Conservation (phyloP, 768 basidiomycete genomes). For the Crassisporium funariophilum region DNA sequence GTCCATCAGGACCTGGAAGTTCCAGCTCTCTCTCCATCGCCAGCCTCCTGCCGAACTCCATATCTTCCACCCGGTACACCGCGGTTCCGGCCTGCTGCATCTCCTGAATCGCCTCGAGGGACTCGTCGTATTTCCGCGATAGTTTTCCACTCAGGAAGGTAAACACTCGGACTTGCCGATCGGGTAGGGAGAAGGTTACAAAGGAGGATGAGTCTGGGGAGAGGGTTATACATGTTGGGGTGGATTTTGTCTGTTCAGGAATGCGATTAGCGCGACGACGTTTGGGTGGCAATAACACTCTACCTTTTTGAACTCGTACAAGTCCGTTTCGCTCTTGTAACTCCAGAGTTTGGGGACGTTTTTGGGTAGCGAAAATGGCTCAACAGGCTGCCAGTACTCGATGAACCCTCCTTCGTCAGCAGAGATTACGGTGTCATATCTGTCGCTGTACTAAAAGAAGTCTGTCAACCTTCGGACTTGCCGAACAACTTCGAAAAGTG, state of each 20-base stretch:
- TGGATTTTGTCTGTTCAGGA: constrained; percentile 74
- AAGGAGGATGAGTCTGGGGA: constrained; percentile 90
- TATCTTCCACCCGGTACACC: constrained; percentile 90
- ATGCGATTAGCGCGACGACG: background rate
- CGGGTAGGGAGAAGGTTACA: constrained; percentile 90
- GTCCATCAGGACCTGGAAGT: constrained; percentile 73
- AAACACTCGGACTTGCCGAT: constrained; percentile 93
- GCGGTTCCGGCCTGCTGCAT: constrained; percentile 99
- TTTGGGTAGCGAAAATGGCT: constrained; percentile 85
- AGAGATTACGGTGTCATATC: constrained; percentile 89
- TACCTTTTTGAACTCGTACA: constrained; percentile 99
- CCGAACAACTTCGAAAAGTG: background rate
- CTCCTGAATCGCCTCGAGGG: constrained; percentile 88
- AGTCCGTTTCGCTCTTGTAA: constrained; percentile 87
- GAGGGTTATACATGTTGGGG: constrained; percentile 88
- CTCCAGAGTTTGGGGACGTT: constrained; percentile 82
- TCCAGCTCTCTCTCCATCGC: constrained; percentile 93
- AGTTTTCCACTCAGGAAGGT: constrained; percentile 89
- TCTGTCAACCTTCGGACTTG: constrained; percentile 3
- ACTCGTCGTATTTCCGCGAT: constrained; percentile 93
- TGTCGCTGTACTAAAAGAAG: constrained; percentile 76
- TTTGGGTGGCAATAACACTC: constrained; percentile 8
- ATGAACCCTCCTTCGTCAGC: constrained; percentile 94
- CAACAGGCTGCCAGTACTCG: constrained; percentile 93
- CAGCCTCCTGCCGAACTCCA: constrained; percentile 98